These are phyloP conservation scores for Dactylellina leptospora DNA, from an alignment of 2,329 filamentous ascomycete genomes.

Conservation along the genomic window DNA sequence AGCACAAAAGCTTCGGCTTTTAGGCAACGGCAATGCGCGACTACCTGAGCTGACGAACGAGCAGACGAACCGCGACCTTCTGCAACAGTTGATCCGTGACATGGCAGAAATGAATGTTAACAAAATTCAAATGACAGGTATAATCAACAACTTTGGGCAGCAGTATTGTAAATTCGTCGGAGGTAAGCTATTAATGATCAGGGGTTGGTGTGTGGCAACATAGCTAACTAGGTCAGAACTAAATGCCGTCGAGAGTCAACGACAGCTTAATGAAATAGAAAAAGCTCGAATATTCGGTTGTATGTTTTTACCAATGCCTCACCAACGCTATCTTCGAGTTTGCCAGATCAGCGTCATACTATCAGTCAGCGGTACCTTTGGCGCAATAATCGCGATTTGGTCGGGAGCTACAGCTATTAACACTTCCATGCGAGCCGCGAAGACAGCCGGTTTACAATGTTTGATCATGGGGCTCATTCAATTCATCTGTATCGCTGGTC, in stretches of 20 bases:
- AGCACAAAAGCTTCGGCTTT: conserved; percentile 26
- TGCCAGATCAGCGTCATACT: conserved; percentile 29
- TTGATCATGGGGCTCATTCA: conserved; percentile 27
- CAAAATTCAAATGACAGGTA: conserved; percentile 7
- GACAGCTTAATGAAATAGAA: conserved; percentile 55
- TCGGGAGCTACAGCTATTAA: conserved; percentile 15
- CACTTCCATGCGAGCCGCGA: conserved; percentile 20
- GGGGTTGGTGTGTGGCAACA: too few relatives aligned
- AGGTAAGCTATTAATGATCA: too few relatives aligned
- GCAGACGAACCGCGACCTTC: conserved; percentile 11
- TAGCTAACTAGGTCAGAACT: too few relatives aligned
- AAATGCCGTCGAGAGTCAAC: conserved; percentile 56
- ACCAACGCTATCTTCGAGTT: conserved; percentile 21
- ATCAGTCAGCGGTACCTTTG: conserved; percentile 22
- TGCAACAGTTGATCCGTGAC: conserved; percentile 30
- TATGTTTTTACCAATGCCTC: conserved; percentile 4
- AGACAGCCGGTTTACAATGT: conserved; percentile 37
- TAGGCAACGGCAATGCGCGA: conserved; percentile 4
- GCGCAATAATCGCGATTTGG: conserved; percentile 30
- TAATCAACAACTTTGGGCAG: conserved; percentile 44
- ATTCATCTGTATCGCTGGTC: background rate
- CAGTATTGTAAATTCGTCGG: conserved; percentile 38
- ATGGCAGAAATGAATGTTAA: conserved; percentile 41
- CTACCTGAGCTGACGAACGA: conserved; percentile 39
- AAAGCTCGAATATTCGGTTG: conserved; percentile 19